Percentiles rank a stretch among this genome's conserved stretches.
phyloP scores from a whole-genome alignment of 371 early-diverging fungal species.

The Rozella allomycis region DNA sequence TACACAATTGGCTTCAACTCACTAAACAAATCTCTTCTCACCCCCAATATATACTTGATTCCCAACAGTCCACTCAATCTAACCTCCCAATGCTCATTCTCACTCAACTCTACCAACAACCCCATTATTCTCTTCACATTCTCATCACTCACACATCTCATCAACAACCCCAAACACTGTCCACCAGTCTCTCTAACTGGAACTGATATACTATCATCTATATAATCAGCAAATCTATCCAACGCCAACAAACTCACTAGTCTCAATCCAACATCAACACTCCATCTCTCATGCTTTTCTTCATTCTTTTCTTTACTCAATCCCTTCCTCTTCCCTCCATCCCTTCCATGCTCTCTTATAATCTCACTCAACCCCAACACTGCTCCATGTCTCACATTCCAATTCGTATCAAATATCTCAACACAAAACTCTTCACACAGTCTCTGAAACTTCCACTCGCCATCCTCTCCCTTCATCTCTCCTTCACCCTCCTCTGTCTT shows the following conservation, averaged over 20 bases:
- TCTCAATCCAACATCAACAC: conserved; percentile 67
- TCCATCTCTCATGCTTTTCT: conserved; percentile 42
- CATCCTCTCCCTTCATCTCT: conserved; percentile 6
- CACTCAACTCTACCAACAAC: conserved; percentile 15
- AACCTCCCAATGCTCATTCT: conserved; percentile 54
- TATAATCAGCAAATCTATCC: conserved; percentile 90
- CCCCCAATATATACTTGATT: conserved; percentile 82
- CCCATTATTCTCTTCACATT: conserved; percentile 11
- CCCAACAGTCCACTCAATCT: conserved; percentile 83
- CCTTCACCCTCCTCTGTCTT: conserved; percentile 12
- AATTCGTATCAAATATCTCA: conserved; percentile 48
- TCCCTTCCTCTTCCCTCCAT: conserved; percentile 57
- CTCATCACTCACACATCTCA: conserved; percentile 4
- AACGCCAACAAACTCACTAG: conserved; percentile 75
- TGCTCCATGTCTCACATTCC: conserved; percentile 92
- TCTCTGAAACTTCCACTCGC: conserved; percentile 78
- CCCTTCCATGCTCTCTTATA: conserved; percentile 60
- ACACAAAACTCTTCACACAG: conserved; percentile 68
- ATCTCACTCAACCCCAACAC: conserved; percentile 77
- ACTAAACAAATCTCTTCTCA: conserved; percentile 57
- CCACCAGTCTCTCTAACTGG: conserved; percentile 92
- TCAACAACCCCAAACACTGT: conserved; percentile 46
- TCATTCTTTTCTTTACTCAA: conserved; percentile 32
- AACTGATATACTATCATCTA: conserved; percentile 78
- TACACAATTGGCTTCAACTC: conserved; percentile 5